Base-by-base conservation (phyloP, 768 basidiomycete species). In the Auriculariales sp. region DNA sequence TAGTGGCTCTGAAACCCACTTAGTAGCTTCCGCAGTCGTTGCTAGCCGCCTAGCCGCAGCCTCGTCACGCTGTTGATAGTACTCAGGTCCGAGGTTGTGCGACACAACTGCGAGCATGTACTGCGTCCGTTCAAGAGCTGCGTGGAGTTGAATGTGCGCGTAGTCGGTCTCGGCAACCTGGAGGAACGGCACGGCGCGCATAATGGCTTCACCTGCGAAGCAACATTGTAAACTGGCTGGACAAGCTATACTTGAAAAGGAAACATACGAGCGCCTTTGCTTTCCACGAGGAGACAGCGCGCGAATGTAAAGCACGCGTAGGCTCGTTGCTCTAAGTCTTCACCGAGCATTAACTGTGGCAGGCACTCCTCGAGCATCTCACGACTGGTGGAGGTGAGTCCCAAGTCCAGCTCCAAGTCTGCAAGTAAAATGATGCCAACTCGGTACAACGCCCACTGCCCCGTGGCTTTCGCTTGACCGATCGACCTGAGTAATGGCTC, bases 391-490 rank as follows among this genome's bases (percentile, higher is more conserved):
- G 75, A 74, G 12, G 81, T 73, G 74, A 89, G 77, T 14, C 79
- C 81, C 58, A 84, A 82, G 56, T 89, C 84, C 17, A 90, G 64
- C 6, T 79, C 77, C 53, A 86, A 64, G 57, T 92, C 89, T 1
- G 89, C 88, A 17, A 91, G 72, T 28, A 89, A 60, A 52, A 83
- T 71, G 28, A 83, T 71, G 0, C 76, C 80, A 3, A 77, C 75
- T 50, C 88, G 72, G 57, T 90, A 85, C 22, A 78, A 61, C 14
- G 71, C 70, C 57, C 79, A 74, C 49, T 80, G 75, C 48, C 78
- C 75, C 49, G 85, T 74, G 59, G 85, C 86, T 61, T 91, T 86
- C 0, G 87, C 77, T 52, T 83, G 72, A 84, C 87, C 90, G 31
- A 90, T 61, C 2, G 81, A 75, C 50, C 72, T 77, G 25, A 92